phyloP scores from a whole-genome alignment of 495 filamentous ascomycete genomes.

The Tuber indicum region DNA sequence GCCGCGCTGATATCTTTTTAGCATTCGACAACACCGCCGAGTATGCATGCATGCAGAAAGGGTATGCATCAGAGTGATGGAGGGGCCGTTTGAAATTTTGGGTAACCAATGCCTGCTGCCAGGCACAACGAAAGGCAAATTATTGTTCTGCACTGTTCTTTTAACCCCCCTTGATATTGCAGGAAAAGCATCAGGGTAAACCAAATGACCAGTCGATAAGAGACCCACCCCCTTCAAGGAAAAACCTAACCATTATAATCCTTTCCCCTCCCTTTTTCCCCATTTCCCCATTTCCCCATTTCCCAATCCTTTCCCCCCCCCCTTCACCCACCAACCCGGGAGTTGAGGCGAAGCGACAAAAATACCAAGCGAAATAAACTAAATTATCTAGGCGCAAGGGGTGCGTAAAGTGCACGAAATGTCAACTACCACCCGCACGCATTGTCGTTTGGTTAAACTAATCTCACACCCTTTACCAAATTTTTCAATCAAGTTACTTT shows the following conservation, averaged over 20 bases:
- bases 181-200: background rate
- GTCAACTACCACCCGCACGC: background rate
- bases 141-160: background rate
- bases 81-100: slow-evolving; percentile 2
- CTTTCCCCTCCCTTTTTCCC: background rate
- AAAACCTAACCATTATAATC: background rate
- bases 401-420: slow-evolving; percentile 5
- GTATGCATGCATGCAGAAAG: background rate
- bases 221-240: background rate
- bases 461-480: background rate
- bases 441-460: slow-evolving; percentile 1
- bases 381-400: slow-evolving; percentile 3
- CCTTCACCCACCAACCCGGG: background rate
- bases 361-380: background rate
- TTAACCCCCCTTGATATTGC: background rate
- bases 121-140: slow-evolving; percentile 4
- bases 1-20: slow-evolving; percentile 4
- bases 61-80: background rate
- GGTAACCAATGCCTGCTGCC: background rate
- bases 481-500: background rate
- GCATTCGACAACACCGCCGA: background rate
- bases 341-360: background rate
- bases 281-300: background rate
- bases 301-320: background rate
- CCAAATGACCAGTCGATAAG: slow-evolving; percentile 2